phyloP scores from a whole-genome alignment of 257 asterid genomes.

The Solanum tarijense region DNA sequence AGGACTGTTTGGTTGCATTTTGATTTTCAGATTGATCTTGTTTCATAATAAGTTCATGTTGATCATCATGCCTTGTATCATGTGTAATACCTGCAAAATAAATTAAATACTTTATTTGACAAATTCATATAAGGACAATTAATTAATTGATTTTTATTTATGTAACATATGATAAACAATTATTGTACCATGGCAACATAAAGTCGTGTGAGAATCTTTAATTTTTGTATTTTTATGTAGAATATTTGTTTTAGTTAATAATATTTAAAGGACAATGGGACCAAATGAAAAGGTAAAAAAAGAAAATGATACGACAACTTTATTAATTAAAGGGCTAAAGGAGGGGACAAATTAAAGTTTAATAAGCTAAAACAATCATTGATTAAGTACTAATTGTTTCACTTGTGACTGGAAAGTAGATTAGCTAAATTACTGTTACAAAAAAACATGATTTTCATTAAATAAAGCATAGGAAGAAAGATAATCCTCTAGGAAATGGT shows the following conservation, averaged over 20 bases:
- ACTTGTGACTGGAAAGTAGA: not conserved
- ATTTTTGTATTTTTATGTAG: not conserved
- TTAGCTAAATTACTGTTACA: not conserved
- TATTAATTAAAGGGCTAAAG: not conserved
- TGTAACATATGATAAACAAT: not conserved
- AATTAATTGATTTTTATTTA: not conserved
- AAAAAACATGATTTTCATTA: not conserved
- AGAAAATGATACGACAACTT: not conserved
- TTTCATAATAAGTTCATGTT: conserved; percentile 31
- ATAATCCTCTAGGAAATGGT: not conserved
- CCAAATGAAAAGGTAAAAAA: not conserved
- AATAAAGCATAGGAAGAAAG: not conserved
- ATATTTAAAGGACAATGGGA: not conserved
- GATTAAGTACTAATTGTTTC: not conserved
- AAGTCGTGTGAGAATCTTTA: not conserved
- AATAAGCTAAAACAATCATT: not conserved
- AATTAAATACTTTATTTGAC: not conserved
- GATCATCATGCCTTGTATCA: conserved; percentile 63
- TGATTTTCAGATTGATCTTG: conserved; percentile 38
- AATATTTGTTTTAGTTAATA: not conserved
- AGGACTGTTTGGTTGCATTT: conserved; percentile 45
- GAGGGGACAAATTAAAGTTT: not conserved
- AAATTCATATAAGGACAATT: not conserved
- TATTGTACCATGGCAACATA: not conserved
- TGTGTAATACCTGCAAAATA: conserved; percentile 50